phyloP scores from a whole-genome alignment of 176 grass and related monocot species.

The Hordeum marinum region DNA sequence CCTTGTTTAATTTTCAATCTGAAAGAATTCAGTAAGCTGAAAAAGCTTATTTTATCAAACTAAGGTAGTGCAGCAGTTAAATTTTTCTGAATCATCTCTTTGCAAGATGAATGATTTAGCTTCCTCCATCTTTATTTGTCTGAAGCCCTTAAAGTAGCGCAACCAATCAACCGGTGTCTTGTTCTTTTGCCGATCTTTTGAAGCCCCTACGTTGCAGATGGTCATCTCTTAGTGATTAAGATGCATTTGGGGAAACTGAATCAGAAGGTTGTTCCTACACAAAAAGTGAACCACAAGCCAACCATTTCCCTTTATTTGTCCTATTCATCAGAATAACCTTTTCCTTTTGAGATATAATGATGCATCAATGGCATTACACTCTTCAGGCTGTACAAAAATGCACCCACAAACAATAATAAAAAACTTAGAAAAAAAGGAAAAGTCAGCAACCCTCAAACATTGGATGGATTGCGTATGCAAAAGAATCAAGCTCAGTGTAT shows the following conservation, averaged over 20 bases:
- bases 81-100: too few species aligned
- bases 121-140: too few species aligned
- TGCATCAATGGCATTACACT: constrained; percentile 32
- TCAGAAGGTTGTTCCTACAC: background rate
- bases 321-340: constrained; percentile 29
- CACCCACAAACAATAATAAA: constrained; percentile 13
- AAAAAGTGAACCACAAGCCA: background rate
- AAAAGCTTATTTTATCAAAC: too few species aligned
- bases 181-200: background rate
- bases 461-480: constrained; percentile 23
- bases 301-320: background rate
- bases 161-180: background rate
- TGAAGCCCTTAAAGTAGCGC: background rate
- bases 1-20: too few species aligned
- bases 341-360: constrained; percentile 1
- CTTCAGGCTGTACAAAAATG: constrained; percentile 50
- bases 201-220: background rate
- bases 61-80: too few species aligned
- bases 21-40: too few species aligned
- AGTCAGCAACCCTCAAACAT: constrained; percentile 2
- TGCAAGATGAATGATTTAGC: too few species aligned
- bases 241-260: background rate
- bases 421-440: background rate
- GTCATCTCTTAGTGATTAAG: background rate
- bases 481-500: constrained; percentile 35